Evolutionary conservation across 805 yeast species (phyloP), one percentile per base, ranked within the genome.

Genomic region (Wickerhamomyces ciferrii): DNA sequence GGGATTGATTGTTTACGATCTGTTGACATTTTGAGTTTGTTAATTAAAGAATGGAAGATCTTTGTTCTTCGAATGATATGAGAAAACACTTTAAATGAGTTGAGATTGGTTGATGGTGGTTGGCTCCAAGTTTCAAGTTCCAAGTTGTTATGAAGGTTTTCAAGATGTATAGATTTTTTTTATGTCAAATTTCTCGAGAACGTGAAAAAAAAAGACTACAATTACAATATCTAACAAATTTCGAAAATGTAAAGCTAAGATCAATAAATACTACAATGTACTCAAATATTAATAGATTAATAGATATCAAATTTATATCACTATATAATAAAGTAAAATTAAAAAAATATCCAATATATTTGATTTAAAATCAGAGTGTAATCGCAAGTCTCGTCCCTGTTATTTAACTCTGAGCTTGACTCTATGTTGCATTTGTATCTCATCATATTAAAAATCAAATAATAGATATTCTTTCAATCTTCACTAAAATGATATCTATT

Each of bases 391-490:
- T 84, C 90, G 80, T 84, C 91, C 78, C 67, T 49, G 71, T 61
- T 53, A 58, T 60, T 61, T 60, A 65, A 72, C 84, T 83, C 87
- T 75, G 91, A 84, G 90, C 91, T 84, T 84, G 91, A 84, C 91
- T 84, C 91, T 83, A 83, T 82, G 87, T 81, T 79, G 83, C 85
- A 77, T 79, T 72, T 66, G 69, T 72, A 79, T 83, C 76, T 84
- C 91, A 84, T 84, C 91, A 83, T 74, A 45, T 54, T 53, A 61
- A 51, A 46, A 47, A 10, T 35, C 24, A 13, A 19, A 11, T 44
- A 36, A 41, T 19, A 24, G 42, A 36, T 42, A 38, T 43, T 42
- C 43, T 31, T 41, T 34, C 35, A 23, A 36, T 19, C n/a, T n/a
- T 51, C 57, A 53, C 44, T 48, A 11, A 39, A 41, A 51, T 15